These are phyloP conservation scores for Fraxinus albicans DNA, from an alignment of 305 asterid genomes.

Conservation along the genomic window DNA sequence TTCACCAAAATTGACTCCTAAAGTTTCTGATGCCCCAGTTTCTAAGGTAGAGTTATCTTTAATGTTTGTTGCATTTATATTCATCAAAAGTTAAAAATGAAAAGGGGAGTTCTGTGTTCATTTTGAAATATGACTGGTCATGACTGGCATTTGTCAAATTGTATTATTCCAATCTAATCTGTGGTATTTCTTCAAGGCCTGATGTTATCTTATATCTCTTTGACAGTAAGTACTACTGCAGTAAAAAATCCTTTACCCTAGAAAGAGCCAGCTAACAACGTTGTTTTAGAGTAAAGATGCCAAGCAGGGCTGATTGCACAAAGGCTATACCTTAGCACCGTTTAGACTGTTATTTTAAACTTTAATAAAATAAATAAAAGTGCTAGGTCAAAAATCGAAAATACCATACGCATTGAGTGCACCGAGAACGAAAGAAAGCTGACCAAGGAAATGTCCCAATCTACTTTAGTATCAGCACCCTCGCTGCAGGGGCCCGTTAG, in stretches of 20 bases:
- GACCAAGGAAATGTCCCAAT: no score
- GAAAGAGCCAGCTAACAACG: neutral
- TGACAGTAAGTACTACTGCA: neutral
- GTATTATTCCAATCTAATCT: neutral
- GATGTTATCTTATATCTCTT: neutral
- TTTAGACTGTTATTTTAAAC: no score
- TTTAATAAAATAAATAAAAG: no score
- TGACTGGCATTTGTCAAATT: neutral
- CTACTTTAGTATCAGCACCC: no score
- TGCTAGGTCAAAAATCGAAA: no score
- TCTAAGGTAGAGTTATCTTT: conserved; percentile 41
- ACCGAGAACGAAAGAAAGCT: no score
- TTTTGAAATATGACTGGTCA: neutral
- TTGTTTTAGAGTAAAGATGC: neutral
- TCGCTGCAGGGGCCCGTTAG: no score
- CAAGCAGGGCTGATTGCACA: no score
- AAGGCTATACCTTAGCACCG: no score
- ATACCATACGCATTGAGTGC: no score
- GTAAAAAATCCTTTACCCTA: neutral
- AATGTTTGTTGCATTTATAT: neutral
- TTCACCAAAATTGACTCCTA: conserved; percentile 38
- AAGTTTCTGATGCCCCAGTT: conserved; percentile 31
- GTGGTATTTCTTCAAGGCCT: neutral
- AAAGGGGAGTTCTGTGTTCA: neutral
- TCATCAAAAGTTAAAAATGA: neutral